Evolutionary conservation across 768 basidiomycete species (phyloP).

Genomic region (Hericium rajendrae): DNA sequence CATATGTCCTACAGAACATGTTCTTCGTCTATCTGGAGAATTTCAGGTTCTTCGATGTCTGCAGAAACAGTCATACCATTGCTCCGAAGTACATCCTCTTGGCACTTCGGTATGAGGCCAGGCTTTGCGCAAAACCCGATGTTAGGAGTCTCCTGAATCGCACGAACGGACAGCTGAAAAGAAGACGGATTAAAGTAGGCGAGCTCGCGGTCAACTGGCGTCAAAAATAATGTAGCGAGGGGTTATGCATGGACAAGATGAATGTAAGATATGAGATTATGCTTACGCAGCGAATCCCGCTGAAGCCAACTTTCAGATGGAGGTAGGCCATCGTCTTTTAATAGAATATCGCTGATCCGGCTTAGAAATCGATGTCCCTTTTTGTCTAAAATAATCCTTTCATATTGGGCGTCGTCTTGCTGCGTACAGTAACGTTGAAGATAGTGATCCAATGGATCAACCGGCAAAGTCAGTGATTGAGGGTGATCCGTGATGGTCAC

Average conservation of each 20-base stretch:
- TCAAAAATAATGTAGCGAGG: not conserved
- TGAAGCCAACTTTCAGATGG: not conserved
- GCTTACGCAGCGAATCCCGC: not conserved
- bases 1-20: not conserved
- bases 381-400: not conserved
- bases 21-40: not conserved
- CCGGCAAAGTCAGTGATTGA: not conserved
- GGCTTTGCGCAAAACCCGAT: not conserved
- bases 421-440: not conserved
- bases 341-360: too few species aligned
- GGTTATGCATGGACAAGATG: not conserved
- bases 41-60: not conserved
- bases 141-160: constrained; percentile 5
- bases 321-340: not conserved
- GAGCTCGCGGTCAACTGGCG: not conserved
- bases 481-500: not conserved
- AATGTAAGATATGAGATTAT: not conserved
- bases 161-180: not conserved
- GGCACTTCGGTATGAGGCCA: not conserved
- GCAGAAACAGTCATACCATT: not conserved
- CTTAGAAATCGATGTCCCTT: not conserved
- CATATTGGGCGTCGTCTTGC: not conserved
- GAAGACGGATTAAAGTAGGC: not conserved
- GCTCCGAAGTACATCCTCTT: not conserved
- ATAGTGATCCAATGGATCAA: constrained; percentile 7